Evolutionary conservation across 768 basidiomycete species (phyloP), one percentile per base, ranked within the genome.

Genomic region (Amanita phalloides): DNA sequence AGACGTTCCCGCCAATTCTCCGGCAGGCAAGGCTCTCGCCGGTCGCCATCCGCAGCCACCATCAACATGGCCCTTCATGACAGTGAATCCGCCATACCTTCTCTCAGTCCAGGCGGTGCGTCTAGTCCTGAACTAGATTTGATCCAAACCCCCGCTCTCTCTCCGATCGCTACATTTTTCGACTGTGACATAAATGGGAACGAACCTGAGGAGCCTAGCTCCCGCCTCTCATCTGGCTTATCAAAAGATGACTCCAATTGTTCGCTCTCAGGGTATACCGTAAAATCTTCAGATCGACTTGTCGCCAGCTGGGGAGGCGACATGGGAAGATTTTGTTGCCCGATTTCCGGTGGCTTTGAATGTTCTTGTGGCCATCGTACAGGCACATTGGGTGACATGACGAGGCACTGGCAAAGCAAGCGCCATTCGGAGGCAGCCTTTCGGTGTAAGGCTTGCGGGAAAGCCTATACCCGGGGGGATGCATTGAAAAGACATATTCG

Each of bases 401-500:
- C 30, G 20, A 44, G 51, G 21, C 51, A 52, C 25, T 52, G 51
- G 51, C 51, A 45, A 26, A 42, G 26, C 26, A 44, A 33, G 26
- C 35, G 42, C n/a, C 51, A 52, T 37, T 45, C 43, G 4, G 43
- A 44, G 1, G 25, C 32, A 6, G 43, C n/a, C 6, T 52, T 52
- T 33, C 10, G 3, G 10, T 52, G 51, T 26, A 37, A n/a, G 23
- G 25, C 20, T 1, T 52, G 51, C n/a, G n/a, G 23, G 20, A 45
- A 26, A 8, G 21, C 10, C 10, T 52, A 36, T 33, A 52, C 51
- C 33, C 43, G 51, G 21, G 33, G 25, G 8, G 51, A 52, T 25
- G 51, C 51, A 4, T 36, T 52, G 43, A 52, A 44, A 23, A 44
- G 51, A 13, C 51, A 52, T 17, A 32, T 42, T 26, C 30, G 49